Conservation (phyloP, 2,329 filamentous ascomycete species). For the Anthostomella pinea region DNA sequence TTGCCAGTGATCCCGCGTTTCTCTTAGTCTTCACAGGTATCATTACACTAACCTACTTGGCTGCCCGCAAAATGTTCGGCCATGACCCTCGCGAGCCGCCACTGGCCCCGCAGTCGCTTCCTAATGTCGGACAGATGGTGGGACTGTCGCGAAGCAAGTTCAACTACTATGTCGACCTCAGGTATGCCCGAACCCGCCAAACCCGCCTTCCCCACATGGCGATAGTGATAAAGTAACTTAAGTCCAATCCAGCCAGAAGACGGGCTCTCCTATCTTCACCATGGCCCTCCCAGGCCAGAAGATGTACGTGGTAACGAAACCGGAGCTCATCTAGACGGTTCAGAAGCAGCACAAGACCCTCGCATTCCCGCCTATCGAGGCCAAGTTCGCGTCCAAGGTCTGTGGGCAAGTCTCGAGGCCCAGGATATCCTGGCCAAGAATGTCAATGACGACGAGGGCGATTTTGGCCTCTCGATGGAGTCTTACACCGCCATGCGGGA, state of each 20-base stretch:
- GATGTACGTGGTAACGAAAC: conserved; percentile 39
- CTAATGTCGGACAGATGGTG: conserved; percentile 31
- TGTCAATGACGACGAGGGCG: conserved; percentile 35
- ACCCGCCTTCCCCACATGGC: no score
- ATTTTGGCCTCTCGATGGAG: conserved; percentile 32
- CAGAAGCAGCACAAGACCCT: conserved; percentile 37
- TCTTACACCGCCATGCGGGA: conserved; percentile 34
- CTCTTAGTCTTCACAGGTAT: conserved; percentile 6
- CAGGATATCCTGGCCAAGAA: conserved; percentile 30
- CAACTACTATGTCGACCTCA: conserved; percentile 33
- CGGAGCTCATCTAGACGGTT: conserved; percentile 34
- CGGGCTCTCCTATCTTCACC: conserved; percentile 36
- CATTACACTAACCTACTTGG: conserved; percentile 7
- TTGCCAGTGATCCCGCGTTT: no score
- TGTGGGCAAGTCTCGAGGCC: conserved; percentile 29
- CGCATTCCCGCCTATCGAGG: conserved; percentile 38
- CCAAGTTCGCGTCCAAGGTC: conserved; percentile 30
- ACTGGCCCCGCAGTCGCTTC: conserved; percentile 28
- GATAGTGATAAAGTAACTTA: no score
- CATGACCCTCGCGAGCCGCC: conserved; percentile 33
- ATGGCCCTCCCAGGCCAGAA: conserved; percentile 39
- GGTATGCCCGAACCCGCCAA: no score
- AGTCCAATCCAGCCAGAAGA: conserved; percentile 12
- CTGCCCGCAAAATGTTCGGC: conserved; percentile 16
- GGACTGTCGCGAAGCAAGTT: conserved; percentile 28